Percentiles rank a stretch among this genome's conserved stretches.
Evolutionary conservation across 2,329 filamentous ascomycete species (phyloP).

Genomic region (Ceratocystis papillata): DNA sequence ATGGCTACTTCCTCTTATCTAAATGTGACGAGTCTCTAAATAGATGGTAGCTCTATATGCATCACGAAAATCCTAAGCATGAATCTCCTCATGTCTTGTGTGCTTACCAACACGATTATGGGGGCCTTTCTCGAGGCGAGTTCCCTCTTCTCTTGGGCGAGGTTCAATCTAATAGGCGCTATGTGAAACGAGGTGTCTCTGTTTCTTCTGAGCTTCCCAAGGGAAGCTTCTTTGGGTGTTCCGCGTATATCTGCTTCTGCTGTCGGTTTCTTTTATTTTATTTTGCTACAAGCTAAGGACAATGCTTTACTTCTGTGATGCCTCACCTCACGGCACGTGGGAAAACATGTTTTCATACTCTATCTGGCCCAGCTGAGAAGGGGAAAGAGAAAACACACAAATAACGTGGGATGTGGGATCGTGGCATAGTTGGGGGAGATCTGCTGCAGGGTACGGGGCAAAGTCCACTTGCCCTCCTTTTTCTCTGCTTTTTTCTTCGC

Average conservation of each 20-base stretch:
- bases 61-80: background rate
- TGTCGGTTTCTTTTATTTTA: background rate
- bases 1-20: background rate
- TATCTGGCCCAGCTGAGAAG: too few species aligned
- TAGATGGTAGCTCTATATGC: background rate
- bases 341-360: background rate
- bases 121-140: background rate
- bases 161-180: background rate
- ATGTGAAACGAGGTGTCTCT: background rate
- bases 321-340: background rate
- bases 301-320: background rate
- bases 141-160: too few species aligned
- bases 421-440: background rate
- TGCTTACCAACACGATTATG: background rate
- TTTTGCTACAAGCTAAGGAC: background rate
- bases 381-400: background rate
- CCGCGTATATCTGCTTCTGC: background rate
- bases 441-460: background rate
- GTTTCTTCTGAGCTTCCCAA: background rate
- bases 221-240: background rate
- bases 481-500: background rate
- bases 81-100: background rate
- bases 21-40: background rate
- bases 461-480: background rate
- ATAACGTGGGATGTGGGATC: constrained; percentile 1